These are phyloP conservation scores for Glonium stellatum DNA, from an alignment of 495 filamentous ascomycete genomes.

Conservation along the genomic window DNA sequence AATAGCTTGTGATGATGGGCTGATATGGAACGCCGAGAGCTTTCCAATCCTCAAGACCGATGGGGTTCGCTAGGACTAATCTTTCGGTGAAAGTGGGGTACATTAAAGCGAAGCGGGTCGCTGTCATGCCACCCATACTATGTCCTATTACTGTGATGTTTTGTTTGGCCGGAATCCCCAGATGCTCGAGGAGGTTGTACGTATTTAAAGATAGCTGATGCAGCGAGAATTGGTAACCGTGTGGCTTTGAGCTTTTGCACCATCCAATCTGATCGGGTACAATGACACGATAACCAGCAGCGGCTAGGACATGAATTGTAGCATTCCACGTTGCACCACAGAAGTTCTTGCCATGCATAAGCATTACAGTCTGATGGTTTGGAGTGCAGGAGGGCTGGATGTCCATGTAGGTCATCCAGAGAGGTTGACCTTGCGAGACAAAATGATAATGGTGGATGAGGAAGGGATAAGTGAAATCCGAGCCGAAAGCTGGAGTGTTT, in stretches of 20 bases:
- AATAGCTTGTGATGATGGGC: conserved; percentile 30
- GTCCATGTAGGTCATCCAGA: conserved; percentile 46
- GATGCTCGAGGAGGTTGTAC: conserved; percentile 34
- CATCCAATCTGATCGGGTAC: conserved; percentile 44
- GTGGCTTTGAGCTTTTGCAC: conserved; percentile 45
- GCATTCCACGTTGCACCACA: conserved; percentile 41
- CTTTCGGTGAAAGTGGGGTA: conserved; percentile 32
- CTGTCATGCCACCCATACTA: conserved; percentile 44
- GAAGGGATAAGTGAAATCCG: conserved; percentile 34
- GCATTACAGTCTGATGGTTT: conserved; percentile 33
- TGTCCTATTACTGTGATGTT: conserved; percentile 41
- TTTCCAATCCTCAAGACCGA: conserved; percentile 44
- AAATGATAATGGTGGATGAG: conserved; percentile 40
- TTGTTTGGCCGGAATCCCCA: background rate
- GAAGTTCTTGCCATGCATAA: conserved; percentile 45
- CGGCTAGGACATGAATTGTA: conserved; percentile 33
- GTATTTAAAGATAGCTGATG: conserved; percentile 41
- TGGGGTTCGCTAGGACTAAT: conserved; percentile 37
- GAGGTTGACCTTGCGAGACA: conserved; percentile 32
- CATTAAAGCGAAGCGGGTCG: conserved; percentile 40
- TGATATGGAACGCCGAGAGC: conserved; percentile 40
- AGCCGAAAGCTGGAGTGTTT: background rate
- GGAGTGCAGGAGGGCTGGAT: conserved; percentile 28
- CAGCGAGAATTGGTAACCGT: conserved; percentile 40
- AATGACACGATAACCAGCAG: conserved; percentile 40